These are phyloP conservation scores for Chrysoporthe puriensis DNA, from an alignment of 2,329 filamentous ascomycete genomes.

Conservation along the genomic window DNA sequence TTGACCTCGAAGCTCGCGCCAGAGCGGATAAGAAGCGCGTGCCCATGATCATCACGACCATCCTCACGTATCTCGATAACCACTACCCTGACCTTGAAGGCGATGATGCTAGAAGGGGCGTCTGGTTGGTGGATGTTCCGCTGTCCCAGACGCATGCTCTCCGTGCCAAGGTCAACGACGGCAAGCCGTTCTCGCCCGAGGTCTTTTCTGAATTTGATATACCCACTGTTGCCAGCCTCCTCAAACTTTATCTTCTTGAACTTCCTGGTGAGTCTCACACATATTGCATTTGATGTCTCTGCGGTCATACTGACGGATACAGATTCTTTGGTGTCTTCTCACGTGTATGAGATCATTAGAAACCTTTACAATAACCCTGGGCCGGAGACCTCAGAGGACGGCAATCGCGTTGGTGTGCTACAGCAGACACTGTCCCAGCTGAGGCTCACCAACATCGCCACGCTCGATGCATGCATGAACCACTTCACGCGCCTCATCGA, in stretches of 20 bases:
- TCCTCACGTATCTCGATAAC: constrained; percentile 93
- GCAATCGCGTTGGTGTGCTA: constrained; percentile 82
- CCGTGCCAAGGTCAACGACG: constrained; percentile 81
- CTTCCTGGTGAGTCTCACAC: constrained; percentile 73
- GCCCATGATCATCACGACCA: constrained; percentile 86
- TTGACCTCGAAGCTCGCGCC: constrained; percentile 94
- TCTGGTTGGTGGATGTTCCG: constrained; percentile 94
- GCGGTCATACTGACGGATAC: constrained; percentile 34
- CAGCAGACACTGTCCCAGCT: constrained; percentile 96
- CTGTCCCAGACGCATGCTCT: constrained; percentile 83
- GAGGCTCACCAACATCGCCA: constrained; percentile 95
- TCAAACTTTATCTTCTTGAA: constrained; percentile 94
- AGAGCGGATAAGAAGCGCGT: constrained; percentile 95
- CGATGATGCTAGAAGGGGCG: constrained; percentile 86
- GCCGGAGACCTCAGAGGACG: constrained; percentile 67
- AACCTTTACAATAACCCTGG: constrained; percentile 86
- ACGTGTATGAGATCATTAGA: constrained; percentile 98
- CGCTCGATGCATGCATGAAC: constrained; percentile 96
- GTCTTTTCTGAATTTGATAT: constrained; percentile 88
- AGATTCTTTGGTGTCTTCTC: constrained; percentile 98
- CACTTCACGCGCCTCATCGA: constrained; percentile 97
- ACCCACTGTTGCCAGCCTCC: constrained; percentile 86
- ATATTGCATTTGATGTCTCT: background rate
- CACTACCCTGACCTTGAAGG: constrained; percentile 98
- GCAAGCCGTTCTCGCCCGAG: constrained; percentile 76